Evolutionary conservation across 257 asterid genomes (phyloP).

Genomic region (Ilex asprella): DNA sequence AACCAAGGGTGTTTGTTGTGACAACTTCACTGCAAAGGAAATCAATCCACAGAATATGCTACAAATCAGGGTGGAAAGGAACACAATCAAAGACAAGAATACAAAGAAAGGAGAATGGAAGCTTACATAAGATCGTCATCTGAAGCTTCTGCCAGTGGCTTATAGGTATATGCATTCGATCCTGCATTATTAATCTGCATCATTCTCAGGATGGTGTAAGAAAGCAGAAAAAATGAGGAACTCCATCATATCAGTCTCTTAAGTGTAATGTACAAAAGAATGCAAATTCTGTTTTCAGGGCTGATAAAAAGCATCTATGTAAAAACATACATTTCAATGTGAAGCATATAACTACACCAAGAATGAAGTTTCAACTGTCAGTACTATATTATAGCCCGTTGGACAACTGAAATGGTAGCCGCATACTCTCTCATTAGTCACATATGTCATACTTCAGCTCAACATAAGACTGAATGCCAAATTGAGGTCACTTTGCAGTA

Average conservation of each 20-base stretch:
- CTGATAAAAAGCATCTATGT: too few relatives aligned
- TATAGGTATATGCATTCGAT: slow-evolving; percentile 91
- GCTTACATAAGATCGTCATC: slow-evolving; percentile 87
- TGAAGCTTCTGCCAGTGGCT: slow-evolving; percentile 83
- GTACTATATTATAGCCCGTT: too few relatives aligned
- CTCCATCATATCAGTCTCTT: slow-evolving; percentile 4
- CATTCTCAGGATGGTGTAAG: slow-evolving; percentile 38
- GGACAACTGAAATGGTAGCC: too few relatives aligned
- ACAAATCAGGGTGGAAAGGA: neutral
- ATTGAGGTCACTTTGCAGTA: too few relatives aligned
- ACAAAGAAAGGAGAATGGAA: slow-evolving; percentile 5
- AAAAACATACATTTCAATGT: too few relatives aligned
- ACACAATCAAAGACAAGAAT: slow-evolving; percentile 2
- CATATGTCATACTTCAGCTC: too few relatives aligned
- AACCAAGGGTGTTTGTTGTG: slow-evolving; percentile 85
- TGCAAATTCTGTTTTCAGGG: too few relatives aligned
- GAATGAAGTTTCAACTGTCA: too few relatives aligned
- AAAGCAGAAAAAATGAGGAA: slow-evolving; percentile 10
- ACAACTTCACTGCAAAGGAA: slow-evolving; percentile 76
- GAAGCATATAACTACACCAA: too few relatives aligned
- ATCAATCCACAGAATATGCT: slow-evolving; percentile 2
- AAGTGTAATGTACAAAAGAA: neutral
- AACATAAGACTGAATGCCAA: too few relatives aligned
- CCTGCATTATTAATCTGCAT: slow-evolving; percentile 98
- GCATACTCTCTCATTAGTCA: too few relatives aligned